phyloP scores from a whole-genome alignment of 1,284 basidiomycete genomes.

The Mycena sp. region DNA sequence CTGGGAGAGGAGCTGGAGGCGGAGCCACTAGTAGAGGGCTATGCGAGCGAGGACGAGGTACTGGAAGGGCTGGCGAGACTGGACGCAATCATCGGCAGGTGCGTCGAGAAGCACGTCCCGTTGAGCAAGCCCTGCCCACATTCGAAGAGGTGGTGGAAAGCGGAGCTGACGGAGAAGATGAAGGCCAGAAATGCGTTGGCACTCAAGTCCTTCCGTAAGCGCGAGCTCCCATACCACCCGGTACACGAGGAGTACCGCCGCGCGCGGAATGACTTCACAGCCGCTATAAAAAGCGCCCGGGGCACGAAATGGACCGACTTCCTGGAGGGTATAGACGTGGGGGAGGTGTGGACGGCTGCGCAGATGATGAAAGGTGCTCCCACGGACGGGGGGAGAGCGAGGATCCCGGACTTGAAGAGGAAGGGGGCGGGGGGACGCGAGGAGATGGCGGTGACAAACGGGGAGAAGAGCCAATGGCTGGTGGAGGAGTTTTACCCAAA shows the following conservation, averaged over 20 bases:
- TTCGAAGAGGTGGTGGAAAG: not conserved
- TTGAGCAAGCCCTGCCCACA: not conserved
- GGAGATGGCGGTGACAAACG: not conserved
- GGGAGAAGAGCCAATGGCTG: not conserved
- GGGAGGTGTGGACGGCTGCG: constrained; percentile 1
- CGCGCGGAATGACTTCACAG: not conserved
- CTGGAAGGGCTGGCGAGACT: not conserved
- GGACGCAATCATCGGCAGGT: not conserved
- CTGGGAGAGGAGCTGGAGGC: not conserved
- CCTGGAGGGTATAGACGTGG: not conserved
- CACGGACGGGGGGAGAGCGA: constrained; percentile 6
- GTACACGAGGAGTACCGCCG: not conserved
- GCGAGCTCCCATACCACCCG: not conserved
- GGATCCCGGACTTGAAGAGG: constrained; percentile 1
- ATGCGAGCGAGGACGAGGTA: constrained; percentile 2
- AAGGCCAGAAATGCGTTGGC: not conserved
- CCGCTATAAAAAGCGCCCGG: not conserved
- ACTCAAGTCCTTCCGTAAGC: not conserved
- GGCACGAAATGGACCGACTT: not conserved
- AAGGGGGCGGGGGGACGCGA: not conserved
- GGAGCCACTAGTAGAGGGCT: not conserved
- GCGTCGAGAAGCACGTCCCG: not conserved
- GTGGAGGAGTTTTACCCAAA: not conserved
- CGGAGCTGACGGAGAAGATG: not conserved
- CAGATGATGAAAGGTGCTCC: not conserved